Conservation (phyloP, 2,329 filamentous ascomycete species). For the Fusarium succisae region DNA sequence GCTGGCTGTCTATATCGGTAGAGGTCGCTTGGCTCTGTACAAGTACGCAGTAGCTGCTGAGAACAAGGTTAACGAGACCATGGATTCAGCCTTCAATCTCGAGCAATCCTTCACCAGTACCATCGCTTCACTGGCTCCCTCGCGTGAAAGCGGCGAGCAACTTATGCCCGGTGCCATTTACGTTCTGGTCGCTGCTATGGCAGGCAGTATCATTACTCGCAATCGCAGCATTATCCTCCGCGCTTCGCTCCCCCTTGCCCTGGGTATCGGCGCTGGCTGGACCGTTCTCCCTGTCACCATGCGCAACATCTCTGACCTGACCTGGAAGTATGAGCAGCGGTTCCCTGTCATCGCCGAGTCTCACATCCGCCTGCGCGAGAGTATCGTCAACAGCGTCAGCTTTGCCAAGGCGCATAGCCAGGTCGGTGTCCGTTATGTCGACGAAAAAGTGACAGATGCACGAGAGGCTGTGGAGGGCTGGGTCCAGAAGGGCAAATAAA, state of each 20-base stretch:
- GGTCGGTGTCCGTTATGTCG: constrained; percentile 75
- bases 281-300: constrained; percentile 88
- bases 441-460: constrained; percentile 80
- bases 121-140: constrained; percentile 85
- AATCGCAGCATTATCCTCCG: constrained; percentile 88
- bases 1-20: constrained; percentile 83
- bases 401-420: constrained; percentile 80
- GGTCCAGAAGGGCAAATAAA: constrained; percentile 88
- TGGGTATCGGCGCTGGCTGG: constrained; percentile 87
- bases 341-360: constrained; percentile 85
- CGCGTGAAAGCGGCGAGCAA: constrained; percentile 85
- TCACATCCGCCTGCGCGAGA: constrained; percentile 77
- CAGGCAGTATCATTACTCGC: constrained; percentile 87
- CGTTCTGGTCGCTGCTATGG: constrained; percentile 93
- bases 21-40: constrained; percentile 83
- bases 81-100: constrained; percentile 83
- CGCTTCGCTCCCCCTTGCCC: constrained; percentile 76
- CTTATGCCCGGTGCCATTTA: constrained; percentile 91
- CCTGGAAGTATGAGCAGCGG: constrained; percentile 93
- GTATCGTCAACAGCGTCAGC: constrained; percentile 73
- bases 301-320: constrained; percentile 83
- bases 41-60: constrained; percentile 77
- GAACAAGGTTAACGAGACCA: constrained; percentile 81
- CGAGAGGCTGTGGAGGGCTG: constrained; percentile 84
- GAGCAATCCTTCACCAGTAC: constrained; percentile 93